Conservation (phyloP, 768 basidiomycete genomes). For the Calocybe gangraenosa region DNA sequence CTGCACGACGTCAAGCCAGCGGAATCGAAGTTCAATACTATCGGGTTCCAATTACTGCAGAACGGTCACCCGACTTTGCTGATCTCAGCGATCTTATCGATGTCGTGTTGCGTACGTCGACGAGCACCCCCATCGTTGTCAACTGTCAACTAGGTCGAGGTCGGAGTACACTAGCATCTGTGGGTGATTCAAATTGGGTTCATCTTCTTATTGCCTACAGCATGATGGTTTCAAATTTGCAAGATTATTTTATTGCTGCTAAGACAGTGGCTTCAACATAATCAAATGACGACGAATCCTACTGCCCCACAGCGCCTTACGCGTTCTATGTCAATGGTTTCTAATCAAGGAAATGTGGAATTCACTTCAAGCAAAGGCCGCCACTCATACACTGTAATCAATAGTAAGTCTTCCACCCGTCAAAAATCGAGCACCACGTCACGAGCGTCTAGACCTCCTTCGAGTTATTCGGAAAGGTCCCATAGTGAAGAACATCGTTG, state of each 20-base stretch:
- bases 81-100: slow-evolving; percentile 77
- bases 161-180: slow-evolving; percentile 87
- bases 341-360: slow-evolving; percentile 31
- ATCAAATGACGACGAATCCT: slow-evolving; percentile 31
- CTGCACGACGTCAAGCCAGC: slow-evolving; percentile 36
- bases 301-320: slow-evolving; percentile 29
- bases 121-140: slow-evolving; percentile 78
- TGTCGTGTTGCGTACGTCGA: slow-evolving; percentile 65
- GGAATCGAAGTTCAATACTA: slow-evolving; percentile 71
- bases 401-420: slow-evolving; percentile 51
- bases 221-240: not conserved
- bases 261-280: slow-evolving; percentile 70
- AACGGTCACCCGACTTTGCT: slow-evolving; percentile 71
- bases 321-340: slow-evolving; percentile 43
- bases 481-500: slow-evolving; percentile 80
- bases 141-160: slow-evolving; percentile 96
- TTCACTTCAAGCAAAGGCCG: slow-evolving; percentile 28
- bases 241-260: slow-evolving; percentile 82
- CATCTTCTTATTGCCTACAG: not conserved
- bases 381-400: slow-evolving; percentile 83
- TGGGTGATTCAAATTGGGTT: slow-evolving; percentile 27
- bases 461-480: slow-evolving; percentile 85
- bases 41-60: slow-evolving; percentile 91
- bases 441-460: slow-evolving; percentile 35
- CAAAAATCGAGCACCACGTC: not conserved